Conservation (phyloP, 192 early-diverging fungal genomes). For the Umbelopsis vinacea region DNA sequence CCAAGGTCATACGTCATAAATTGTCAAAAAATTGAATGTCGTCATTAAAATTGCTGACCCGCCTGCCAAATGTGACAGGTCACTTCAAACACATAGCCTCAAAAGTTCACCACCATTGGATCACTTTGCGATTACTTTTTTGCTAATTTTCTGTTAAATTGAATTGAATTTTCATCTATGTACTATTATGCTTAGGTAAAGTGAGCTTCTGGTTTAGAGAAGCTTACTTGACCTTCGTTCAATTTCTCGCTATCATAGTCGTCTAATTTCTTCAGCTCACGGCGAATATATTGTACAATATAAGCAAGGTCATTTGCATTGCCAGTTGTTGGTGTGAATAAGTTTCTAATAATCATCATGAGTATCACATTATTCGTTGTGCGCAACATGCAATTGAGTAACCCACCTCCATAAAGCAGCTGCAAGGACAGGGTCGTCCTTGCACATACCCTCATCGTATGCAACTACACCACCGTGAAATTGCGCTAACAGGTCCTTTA, state of each 20-base stretch:
- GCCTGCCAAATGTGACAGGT: too few relatives aligned
- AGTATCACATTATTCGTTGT: neutral
- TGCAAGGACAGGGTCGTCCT: slow-evolving; percentile 86
- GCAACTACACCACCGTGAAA: slow-evolving; percentile 91
- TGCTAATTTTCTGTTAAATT: too few relatives aligned
- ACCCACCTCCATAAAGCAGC: slow-evolving; percentile 85
- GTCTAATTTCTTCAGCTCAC: slow-evolving; percentile 42
- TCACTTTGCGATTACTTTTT: neutral
- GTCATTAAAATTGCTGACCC: neutral
- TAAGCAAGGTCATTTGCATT: slow-evolving; percentile 43
- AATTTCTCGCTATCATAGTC: slow-evolving; percentile 38
- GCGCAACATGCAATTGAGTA: too few relatives aligned
- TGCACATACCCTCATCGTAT: slow-evolving; percentile 89
- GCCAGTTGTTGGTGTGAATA: slow-evolving; percentile 40
- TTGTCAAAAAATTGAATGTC: neutral
- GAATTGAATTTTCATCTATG: neutral
- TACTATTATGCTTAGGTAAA: neutral
- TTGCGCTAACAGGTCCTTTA: slow-evolving; percentile 80
- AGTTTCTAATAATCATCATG: slow-evolving; percentile 29
- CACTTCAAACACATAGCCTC: too few relatives aligned
- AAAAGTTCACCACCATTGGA: too few relatives aligned
- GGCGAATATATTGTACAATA: slow-evolving; percentile 43
- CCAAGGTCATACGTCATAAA: neutral
- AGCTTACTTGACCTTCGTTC: slow-evolving; percentile 32
- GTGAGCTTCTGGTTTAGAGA: slow-evolving; percentile 31